These are phyloP conservation scores for Poterioochromonas sp. DNA, from an alignment of 352 stramenopile species.

Conservation along the genomic window DNA sequence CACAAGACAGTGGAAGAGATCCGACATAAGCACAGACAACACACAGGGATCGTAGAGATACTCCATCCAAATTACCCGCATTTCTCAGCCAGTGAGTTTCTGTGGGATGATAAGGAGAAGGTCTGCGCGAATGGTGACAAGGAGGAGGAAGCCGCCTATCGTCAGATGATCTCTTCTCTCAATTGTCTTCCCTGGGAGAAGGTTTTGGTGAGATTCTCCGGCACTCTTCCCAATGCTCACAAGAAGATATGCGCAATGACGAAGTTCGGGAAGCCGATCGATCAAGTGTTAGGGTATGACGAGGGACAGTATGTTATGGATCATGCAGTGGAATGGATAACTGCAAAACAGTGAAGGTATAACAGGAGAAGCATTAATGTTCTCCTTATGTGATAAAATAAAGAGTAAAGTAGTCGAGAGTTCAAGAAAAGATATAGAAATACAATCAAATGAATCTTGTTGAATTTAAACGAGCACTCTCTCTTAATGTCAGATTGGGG, in stretches of 20 bases:
- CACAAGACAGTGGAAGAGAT: neutral
- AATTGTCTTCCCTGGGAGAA: constrained; percentile 3
- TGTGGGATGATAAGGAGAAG: too few relatives aligned
- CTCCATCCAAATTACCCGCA: neutral
- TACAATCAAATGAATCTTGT: too few relatives aligned
- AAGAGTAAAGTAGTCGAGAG: too few relatives aligned
- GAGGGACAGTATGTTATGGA: neutral
- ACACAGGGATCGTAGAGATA: constrained; percentile 1
- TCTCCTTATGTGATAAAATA: too few relatives aligned
- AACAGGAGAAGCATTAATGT: too few relatives aligned
- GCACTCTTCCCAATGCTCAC: neutral
- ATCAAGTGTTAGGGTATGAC: neutral
- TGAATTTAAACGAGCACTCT: too few relatives aligned
- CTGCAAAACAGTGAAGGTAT: too few relatives aligned
- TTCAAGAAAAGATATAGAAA: too few relatives aligned
- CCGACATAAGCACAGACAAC: neutral
- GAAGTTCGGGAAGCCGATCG: neutral
- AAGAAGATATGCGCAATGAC: constrained; percentile 20
- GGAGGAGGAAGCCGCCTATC: neutral
- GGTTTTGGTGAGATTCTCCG: neutral
- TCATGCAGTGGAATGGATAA: neutral
- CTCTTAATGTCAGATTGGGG: too few relatives aligned
- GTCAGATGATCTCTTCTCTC: neutral
- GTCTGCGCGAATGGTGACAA: too few relatives aligned
- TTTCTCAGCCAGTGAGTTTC: neutral